A percentile compares a stretch with the other conserved stretches of the same genome.
phyloP scores from a whole-genome alignment of 176 grass and related monocot species.

The Oryza coarctata region DNA sequence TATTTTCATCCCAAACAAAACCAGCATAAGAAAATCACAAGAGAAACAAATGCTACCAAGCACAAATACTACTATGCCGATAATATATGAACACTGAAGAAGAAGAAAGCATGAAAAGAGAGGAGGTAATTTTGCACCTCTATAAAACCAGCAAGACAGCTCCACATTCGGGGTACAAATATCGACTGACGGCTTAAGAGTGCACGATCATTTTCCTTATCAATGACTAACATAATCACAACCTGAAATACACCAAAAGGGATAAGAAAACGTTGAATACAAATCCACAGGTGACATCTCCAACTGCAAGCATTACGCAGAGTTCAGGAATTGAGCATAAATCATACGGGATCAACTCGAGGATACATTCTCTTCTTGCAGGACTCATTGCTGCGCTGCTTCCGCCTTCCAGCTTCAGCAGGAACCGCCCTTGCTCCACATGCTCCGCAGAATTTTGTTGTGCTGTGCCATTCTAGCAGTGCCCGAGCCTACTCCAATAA shows the following conservation, averaged over 20 bases:
- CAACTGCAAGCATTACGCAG: background rate
- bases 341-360: constrained; percentile 77
- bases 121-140: constrained; percentile 47
- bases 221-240: constrained; percentile 95
- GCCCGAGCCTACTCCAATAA: constrained; percentile 59
- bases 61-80: background rate
- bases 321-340: background rate
- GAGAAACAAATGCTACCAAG: background rate
- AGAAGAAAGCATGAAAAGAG: background rate
- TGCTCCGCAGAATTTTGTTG: constrained; percentile 72
- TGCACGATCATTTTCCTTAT: constrained; percentile 74
- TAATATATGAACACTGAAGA: background rate
- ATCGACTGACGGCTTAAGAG: constrained; percentile 85
- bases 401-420: constrained; percentile 77
- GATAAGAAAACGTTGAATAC: background rate
- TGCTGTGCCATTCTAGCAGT: constrained; percentile 81
- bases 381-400: constrained; percentile 70
- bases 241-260: constrained; percentile 45
- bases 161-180: constrained; percentile 94
- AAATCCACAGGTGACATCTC: background rate
- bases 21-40: constrained; percentile 9
- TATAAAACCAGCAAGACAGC: constrained; percentile 95
- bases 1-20: background rate
- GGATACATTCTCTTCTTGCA: constrained; percentile 95
- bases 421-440: constrained; percentile 70